Percentiles rank a stretch among this genome's conserved stretches.
Conservation (phyloP, 495 filamentous ascomycete species). For the Tuber umbilicatum region DNA sequence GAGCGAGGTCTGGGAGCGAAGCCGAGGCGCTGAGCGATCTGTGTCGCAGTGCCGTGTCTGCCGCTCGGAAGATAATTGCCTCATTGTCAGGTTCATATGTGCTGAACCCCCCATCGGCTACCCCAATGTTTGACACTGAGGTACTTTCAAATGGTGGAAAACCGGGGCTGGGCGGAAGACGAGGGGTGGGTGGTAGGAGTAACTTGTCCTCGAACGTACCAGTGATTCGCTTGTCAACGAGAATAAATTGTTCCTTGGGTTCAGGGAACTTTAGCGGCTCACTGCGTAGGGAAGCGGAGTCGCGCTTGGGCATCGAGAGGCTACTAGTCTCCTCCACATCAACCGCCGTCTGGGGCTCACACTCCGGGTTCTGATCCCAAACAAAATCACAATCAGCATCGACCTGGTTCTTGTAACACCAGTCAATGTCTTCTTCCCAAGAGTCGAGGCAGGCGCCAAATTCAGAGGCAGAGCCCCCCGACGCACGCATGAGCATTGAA, state of each 20-base stretch:
- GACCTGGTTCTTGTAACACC: conserved; percentile 82
- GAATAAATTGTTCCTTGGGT: conserved; percentile 27
- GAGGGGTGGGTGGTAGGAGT: conserved; percentile 39
- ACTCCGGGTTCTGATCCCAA: conserved; percentile 57
- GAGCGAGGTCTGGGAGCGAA: conserved; percentile 33
- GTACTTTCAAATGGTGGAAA: conserved; percentile 17
- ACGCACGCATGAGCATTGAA: conserved; percentile 25
- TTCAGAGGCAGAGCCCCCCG: conserved; percentile 26
- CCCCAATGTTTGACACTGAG: conserved; percentile 23
- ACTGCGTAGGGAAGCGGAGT: conserved; percentile 9
- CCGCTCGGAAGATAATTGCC: conserved; percentile 34
- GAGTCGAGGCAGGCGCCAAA: conserved; percentile 49
- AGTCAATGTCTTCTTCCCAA: conserved; percentile 95
- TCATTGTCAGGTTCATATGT: conserved; percentile 27
- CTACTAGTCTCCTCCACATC: conserved; percentile 18
- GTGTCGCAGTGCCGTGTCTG: conserved; percentile 30
- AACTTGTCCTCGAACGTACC: conserved; percentile 41
- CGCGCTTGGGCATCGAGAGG: conserved; percentile 2
- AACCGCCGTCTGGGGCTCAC: conserved; percentile 24
- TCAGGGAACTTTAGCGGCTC: conserved; percentile 19
- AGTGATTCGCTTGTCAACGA: conserved; percentile 39
- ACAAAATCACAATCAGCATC: conserved; percentile 88
- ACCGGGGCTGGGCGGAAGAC: conserved; percentile 19
- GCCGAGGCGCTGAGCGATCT: conserved; percentile 37
- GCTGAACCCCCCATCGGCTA: conserved; percentile 31